phyloP scores from a whole-genome alignment of 306 rosid species.

The Arachis hypogaea region DNA sequence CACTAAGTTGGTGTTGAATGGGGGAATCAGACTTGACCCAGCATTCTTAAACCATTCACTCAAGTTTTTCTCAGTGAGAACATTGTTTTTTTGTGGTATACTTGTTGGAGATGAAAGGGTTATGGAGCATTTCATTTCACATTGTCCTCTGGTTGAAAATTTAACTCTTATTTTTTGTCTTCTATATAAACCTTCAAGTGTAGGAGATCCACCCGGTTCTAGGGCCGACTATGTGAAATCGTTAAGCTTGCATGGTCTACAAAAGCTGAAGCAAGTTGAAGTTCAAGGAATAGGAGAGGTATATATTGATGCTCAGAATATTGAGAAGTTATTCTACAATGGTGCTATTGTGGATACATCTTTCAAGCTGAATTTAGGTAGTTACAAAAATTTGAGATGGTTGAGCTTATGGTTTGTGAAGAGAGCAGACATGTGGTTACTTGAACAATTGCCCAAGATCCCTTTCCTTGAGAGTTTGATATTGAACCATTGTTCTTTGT shows the following conservation, averaged over 20 bases:
- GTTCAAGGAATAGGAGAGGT: constrained; percentile 26
- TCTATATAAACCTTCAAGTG: neutral
- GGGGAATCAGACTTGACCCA: constrained; percentile 1
- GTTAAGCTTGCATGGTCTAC: constrained; percentile 16
- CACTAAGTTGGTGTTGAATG: constrained; percentile 26
- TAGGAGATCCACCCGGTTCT: neutral
- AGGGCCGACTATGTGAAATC: constrained; percentile 5
- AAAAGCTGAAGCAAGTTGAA: constrained; percentile 31
- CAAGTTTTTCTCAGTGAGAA: constrained; percentile 26
- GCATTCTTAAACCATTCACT: constrained; percentile 29
- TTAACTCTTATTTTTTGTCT: constrained; percentile 12
- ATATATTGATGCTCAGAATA: constrained; percentile 28
- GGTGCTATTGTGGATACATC: neutral
- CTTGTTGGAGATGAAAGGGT: neutral
- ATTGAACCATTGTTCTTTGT: constrained; percentile 22
- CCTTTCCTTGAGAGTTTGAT: constrained; percentile 43
- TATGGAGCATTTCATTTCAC: constrained; percentile 36
- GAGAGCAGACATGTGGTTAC: constrained; percentile 32
- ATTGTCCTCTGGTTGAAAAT: constrained; percentile 33
- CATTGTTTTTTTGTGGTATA: constrained; percentile 10
- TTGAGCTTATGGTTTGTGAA: neutral
- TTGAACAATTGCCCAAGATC: constrained; percentile 27
- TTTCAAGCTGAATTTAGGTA: constrained; percentile 13
- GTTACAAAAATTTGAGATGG: constrained; percentile 31
- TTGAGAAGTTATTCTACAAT: constrained; percentile 7